These are phyloP conservation scores for Melastoma candidum DNA, from an alignment of 441 rosid genomes.

Conservation along the genomic window DNA sequence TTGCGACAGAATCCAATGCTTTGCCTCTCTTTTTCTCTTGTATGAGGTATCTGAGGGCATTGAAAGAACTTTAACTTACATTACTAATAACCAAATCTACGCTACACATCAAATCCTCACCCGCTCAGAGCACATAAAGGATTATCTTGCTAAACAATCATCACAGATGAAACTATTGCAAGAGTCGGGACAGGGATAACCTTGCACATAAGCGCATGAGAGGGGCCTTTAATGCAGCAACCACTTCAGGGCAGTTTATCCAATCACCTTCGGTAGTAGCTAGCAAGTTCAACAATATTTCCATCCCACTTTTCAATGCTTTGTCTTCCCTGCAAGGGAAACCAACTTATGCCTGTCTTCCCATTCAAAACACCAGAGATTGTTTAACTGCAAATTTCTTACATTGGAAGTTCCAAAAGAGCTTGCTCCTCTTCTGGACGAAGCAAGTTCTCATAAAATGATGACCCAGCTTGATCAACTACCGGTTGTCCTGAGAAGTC, in stretches of 20 bases:
- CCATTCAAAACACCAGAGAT: too few relatives aligned
- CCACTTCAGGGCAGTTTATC: slow-evolving; percentile 39
- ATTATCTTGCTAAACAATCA: neutral
- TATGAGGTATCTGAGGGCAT: slow-evolving; percentile 57
- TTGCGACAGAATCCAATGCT: slow-evolving; percentile 93
- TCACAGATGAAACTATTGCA: too few relatives aligned
- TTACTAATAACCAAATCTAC: neutral
- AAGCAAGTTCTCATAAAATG: slow-evolving; percentile 64
- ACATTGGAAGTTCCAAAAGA: slow-evolving; percentile 47
- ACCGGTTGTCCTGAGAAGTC: slow-evolving; percentile 22
- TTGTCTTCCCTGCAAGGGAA: slow-evolving; percentile 36
- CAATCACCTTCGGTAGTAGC: slow-evolving; percentile 39
- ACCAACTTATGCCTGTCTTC: neutral
- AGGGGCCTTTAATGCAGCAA: slow-evolving; percentile 50
- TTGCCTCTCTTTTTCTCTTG: slow-evolving; percentile 95
- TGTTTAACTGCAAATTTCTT: slow-evolving; percentile 10
- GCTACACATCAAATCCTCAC: neutral
- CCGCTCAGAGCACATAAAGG: neutral
- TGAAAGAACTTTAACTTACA: slow-evolving; percentile 10
- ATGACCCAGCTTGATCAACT: slow-evolving; percentile 31
- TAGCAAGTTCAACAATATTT: slow-evolving; percentile 52
- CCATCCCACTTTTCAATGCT: slow-evolving; percentile 57
- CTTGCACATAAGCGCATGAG: slow-evolving; percentile 80
- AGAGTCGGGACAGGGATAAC: slow-evolving; percentile 22
- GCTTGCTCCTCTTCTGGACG: slow-evolving; percentile 79